phyloP scores from a whole-genome alignment of 2,329 filamentous ascomycete genomes.

The Zymoseptoria passerinii region DNA sequence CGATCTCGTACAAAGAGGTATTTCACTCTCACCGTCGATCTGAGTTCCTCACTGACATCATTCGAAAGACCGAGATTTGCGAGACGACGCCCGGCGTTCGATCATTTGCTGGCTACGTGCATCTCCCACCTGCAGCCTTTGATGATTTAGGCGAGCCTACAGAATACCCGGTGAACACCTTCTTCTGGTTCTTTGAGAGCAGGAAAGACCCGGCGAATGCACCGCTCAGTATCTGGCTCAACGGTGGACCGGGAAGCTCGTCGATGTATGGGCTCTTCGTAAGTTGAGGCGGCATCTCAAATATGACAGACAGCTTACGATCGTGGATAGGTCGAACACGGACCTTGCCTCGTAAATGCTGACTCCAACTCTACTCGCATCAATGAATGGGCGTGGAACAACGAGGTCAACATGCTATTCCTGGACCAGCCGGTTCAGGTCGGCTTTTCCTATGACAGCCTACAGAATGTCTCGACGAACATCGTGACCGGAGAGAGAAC shows the following conservation, averaged over 20 bases:
- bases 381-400: constrained; percentile 57
- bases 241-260: constrained; percentile 49
- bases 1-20: constrained; percentile 39
- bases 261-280: constrained; percentile 42
- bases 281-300: constrained; percentile 31
- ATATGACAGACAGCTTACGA: background rate
- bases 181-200: constrained; percentile 46
- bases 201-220: constrained; percentile 46
- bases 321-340: constrained; percentile 13
- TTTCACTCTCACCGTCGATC: background rate
- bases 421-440: constrained; percentile 56
- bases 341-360: constrained; percentile 46
- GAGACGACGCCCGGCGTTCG: constrained; percentile 50
- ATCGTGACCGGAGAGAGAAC: constrained; percentile 14
- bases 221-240: constrained; percentile 51
- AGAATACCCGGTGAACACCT: constrained; percentile 42
- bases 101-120: constrained; percentile 53
- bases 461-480: constrained; percentile 33
- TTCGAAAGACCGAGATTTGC: constrained; percentile 35
- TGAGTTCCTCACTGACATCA: background rate
- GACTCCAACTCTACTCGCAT: constrained; percentile 44
- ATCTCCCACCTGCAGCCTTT: constrained; percentile 44
- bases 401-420: constrained; percentile 50
- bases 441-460: constrained; percentile 45
- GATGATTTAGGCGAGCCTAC: constrained; percentile 33